Conservation (phyloP, 2,329 filamentous ascomycete species). For the Ophiostoma sp. region DNA sequence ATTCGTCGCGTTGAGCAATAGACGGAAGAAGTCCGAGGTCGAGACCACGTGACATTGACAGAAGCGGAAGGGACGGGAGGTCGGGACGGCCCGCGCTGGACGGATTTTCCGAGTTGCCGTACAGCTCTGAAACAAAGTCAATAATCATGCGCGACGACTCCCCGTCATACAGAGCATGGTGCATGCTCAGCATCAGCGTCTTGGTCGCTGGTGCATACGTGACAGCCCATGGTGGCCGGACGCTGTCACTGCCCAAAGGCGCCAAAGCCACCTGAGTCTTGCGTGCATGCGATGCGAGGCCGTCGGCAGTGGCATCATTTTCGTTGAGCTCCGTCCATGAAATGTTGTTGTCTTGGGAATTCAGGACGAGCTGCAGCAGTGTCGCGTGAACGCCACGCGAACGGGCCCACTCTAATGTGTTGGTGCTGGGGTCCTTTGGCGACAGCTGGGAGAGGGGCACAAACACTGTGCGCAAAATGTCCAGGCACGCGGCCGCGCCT, state of each 20-base stretch:
- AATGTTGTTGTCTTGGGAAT: background rate
- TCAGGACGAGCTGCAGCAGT: background rate
- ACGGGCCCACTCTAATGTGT: background rate
- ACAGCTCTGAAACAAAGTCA: conserved; percentile 39
- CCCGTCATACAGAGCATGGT: conserved; percentile 66
- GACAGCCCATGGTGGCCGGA: conserved; percentile 41
- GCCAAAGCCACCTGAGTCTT: background rate
- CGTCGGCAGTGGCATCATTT: background rate
- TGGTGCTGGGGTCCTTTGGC: background rate
- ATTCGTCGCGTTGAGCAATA: conserved; percentile 29
- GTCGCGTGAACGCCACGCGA: background rate
- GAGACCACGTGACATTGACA: conserved; percentile 29
- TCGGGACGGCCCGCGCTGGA: background rate
- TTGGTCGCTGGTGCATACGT: conserved; percentile 36
- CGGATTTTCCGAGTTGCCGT: background rate
- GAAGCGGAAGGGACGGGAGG: background rate
- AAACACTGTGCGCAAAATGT: conserved; percentile 42
- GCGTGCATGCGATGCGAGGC: background rate
- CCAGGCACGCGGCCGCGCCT: conserved; percentile 34
- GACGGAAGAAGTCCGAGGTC: conserved; percentile 32
- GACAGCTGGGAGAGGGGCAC: conserved; percentile 34
- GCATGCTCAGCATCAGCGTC: conserved; percentile 45
- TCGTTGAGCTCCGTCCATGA: background rate
- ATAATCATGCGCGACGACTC: conserved; percentile 57
- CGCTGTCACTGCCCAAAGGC: background rate